phyloP scores from a whole-genome alignment of 2,329 filamentous ascomycete species.

The Sporothrix phasma region DNA sequence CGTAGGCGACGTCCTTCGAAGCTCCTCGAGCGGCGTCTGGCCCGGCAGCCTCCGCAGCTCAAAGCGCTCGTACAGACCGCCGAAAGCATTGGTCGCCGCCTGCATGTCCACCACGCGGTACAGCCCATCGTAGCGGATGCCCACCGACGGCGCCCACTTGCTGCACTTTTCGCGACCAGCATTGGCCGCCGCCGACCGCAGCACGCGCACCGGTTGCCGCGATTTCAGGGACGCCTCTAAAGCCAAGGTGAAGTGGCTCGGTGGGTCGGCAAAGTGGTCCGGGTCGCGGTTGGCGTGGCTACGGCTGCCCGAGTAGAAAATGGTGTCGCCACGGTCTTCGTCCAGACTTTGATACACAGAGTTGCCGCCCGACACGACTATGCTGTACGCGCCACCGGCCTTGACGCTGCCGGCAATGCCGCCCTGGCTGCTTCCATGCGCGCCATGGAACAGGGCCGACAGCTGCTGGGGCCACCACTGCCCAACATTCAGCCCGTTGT shows the following conservation, averaged over 20 bases:
- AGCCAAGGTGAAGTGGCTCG: constrained; percentile 16
- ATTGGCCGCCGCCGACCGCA: constrained; percentile 21
- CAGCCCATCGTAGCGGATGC: constrained; percentile 30
- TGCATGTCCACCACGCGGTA: constrained; percentile 22
- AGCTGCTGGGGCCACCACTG: constrained; percentile 47
- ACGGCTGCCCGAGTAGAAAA: constrained; percentile 24
- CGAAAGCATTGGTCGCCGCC: constrained; percentile 15
- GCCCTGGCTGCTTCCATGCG: constrained; percentile 38
- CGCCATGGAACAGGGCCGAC: constrained; percentile 41
- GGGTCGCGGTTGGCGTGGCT: constrained; percentile 18
- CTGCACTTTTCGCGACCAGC: not conserved
- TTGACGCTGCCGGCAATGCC: constrained; percentile 40
- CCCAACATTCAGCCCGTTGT: constrained; percentile 29
- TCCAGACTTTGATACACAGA: constrained; percentile 21
- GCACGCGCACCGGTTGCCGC: constrained; percentile 23
- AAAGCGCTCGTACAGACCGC: constrained; percentile 21
- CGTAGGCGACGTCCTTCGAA: constrained; percentile 14
- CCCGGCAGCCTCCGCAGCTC: constrained; percentile 18
- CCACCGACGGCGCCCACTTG: constrained; percentile 20
- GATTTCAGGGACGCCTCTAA: constrained; percentile 19
- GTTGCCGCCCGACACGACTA: constrained; percentile 34
- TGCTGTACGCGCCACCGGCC: constrained; percentile 39
- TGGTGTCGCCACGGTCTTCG: constrained; percentile 20
- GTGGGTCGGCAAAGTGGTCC: not conserved
- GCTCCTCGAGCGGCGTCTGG: constrained; percentile 18